Evolutionary conservation across 108 stramenopile species (phyloP).

Genomic region (Pseudonitzschia multiseries): DNA sequence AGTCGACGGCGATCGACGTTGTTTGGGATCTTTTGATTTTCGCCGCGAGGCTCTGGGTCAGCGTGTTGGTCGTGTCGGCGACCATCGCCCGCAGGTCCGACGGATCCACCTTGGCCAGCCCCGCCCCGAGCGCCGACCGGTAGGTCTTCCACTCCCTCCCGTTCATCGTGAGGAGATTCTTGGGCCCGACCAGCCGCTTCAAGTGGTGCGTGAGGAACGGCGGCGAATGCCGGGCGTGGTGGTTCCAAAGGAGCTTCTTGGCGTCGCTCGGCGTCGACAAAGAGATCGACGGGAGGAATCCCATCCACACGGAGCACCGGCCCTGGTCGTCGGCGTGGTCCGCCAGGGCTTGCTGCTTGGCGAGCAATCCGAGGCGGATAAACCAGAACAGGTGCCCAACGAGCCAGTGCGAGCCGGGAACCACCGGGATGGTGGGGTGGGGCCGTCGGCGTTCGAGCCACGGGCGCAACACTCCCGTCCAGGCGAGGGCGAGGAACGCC

Average conservation of each 20-base stretch:
- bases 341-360: constrained; percentile 2
- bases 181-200: constrained; percentile 18
- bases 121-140: constrained; percentile 20
- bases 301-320: constrained; percentile 38
- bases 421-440: constrained; percentile 8
- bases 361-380: neutral
- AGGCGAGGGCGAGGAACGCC: neutral
- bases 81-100: neutral
- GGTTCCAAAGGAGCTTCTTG: constrained; percentile 14
- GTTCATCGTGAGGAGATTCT: constrained; percentile 20
- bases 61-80: neutral
- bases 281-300: constrained; percentile 15
- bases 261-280: constrained; percentile 16
- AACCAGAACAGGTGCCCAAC: constrained; percentile 17
- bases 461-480: neutral
- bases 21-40: neutral
- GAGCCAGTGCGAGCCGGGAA: constrained; percentile 10
- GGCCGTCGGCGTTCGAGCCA: neutral
- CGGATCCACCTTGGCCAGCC: constrained; percentile 15
- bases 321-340: constrained; percentile 31
- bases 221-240: neutral
- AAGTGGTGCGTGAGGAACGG: constrained; percentile 19
- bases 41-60: neutral
- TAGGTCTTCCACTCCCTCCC: constrained; percentile 33
- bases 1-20: neutral